Conservation (phyloP, 176 grass and related monocot species). For the Panicum miliaceum region DNA sequence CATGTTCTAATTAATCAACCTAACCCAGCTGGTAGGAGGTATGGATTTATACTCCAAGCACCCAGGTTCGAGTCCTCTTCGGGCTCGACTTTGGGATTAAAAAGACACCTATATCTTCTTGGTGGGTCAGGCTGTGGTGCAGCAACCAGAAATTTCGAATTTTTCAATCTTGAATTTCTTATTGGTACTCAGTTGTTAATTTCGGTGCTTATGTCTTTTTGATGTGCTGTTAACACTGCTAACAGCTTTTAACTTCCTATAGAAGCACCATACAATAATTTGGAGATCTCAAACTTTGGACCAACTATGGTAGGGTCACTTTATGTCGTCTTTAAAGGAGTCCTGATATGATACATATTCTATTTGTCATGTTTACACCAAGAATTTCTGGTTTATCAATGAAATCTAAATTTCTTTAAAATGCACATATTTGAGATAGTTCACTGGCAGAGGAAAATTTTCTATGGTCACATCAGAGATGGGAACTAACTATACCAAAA, state of each 20-base stretch:
- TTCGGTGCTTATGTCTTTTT: no score
- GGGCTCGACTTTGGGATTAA: no score
- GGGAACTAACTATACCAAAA: neutral
- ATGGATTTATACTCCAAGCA: no score
- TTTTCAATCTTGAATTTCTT: neutral
- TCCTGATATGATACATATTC: neutral
- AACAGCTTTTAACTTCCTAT: neutral
- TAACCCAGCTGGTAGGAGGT: no score
- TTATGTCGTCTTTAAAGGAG: neutral
- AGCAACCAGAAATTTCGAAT: neutral
- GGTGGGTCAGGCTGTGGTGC: neutral
- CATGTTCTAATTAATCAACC: neutral
- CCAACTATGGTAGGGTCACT: neutral
- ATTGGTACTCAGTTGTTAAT: no score
- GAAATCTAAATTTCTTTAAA: neutral
- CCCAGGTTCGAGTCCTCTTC: no score
- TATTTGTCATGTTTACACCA: neutral
- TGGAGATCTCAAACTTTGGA: constrained; percentile 2
- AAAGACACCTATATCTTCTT: no score
- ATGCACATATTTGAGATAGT: neutral
- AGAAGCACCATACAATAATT: neutral
- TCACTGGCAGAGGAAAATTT: neutral
- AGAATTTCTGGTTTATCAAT: neutral
- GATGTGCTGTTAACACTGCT: neutral
- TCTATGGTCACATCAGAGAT: neutral